Base-by-base conservation (phyloP, 345 rosid species). In the Eucalyptus erythrocorys region DNA sequence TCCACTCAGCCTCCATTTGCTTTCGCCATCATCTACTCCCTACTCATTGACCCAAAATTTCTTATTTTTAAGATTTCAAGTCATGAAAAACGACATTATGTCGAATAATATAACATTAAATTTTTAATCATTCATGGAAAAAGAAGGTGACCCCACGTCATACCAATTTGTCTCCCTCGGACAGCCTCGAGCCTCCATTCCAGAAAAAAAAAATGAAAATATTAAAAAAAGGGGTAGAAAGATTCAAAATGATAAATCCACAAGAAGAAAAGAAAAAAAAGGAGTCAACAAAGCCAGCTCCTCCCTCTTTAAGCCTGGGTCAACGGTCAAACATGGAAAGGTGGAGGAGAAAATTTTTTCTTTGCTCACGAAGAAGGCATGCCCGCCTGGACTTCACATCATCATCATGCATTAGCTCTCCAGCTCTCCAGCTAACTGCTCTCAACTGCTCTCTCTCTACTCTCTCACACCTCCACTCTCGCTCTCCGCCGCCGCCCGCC, bases 211-310 rank as follows among this genome's bases (percentile, higher is more conserved):
- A 5, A 17, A 8, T 8, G n/a, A n/a, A 53, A 3, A 6, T 26
- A 13, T 48, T 13, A 7, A 6, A 10, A 32, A 86, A 55, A 24
- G 61, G 0, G 45, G 47, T 24, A 26, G 45, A n/a, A 34, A 53
- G 13, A 26, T 49, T 22, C 55, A n/a, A 19, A 26, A 5, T 19
- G 68, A 37, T 17, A 15, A 86, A 43, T 86, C 45, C 26, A 27
- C 30, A 0, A 7, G 22, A 12, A 30, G 24, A 53, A 57, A 40
- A 21, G 57, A 26, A 51, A 51, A 51, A 51, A 51, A 21, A 53
- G 32, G 22, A 85, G 90, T 88, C 89, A 88, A 85, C 84, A 88
- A 88, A 88, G 89, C 32, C 89, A 82, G 89, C 90, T 66, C 87
- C 51, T 53, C 15, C 6, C 45, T 37, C 45, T 37, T 37, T 19